These are phyloP conservation scores for Trichoderma endophyticum DNA, from an alignment of 2,329 filamentous ascomycete species.

Conservation along the genomic window DNA sequence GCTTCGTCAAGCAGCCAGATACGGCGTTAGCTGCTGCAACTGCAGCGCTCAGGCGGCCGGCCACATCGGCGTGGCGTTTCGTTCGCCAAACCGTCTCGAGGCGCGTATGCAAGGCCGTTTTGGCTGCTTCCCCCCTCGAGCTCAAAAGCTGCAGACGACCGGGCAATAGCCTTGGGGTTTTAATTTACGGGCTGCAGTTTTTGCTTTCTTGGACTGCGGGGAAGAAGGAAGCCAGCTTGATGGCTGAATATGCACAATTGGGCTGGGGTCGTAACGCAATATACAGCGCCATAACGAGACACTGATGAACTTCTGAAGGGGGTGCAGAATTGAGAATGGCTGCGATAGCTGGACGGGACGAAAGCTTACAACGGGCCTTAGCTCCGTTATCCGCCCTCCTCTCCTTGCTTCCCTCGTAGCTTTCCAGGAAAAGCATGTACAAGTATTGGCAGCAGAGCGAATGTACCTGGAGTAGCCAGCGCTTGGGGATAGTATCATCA, in stretches of 20 bases:
- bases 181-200: not conserved
- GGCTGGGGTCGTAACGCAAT: not conserved
- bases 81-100: not conserved
- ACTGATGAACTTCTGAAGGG: not conserved
- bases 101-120: slow-evolving; percentile 2
- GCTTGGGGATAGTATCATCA: not conserved
- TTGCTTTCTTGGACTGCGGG: slow-evolving; percentile 1
- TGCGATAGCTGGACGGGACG: slow-evolving; percentile 1
- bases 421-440: not conserved
- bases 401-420: not conserved
- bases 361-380: slow-evolving; percentile 5
- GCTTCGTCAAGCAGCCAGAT: not conserved
- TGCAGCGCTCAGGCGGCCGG: not conserved
- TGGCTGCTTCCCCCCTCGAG: not conserved
- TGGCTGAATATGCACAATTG: not conserved
- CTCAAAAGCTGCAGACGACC: slow-evolving; percentile 1
- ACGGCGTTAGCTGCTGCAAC: not conserved
- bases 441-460: not conserved
- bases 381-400: not conserved
- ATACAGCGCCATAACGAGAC: not conserved
- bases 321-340: slow-evolving; percentile 1
- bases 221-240: not conserved
- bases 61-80: slow-evolving; percentile 8
- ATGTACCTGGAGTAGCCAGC: not conserved
- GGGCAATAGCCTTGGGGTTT: slow-evolving; percentile 6